These are phyloP conservation scores for Dinochytrium kinnereticum DNA, from an alignment of 371 early-diverging fungal genomes.

Conservation along the genomic window DNA sequence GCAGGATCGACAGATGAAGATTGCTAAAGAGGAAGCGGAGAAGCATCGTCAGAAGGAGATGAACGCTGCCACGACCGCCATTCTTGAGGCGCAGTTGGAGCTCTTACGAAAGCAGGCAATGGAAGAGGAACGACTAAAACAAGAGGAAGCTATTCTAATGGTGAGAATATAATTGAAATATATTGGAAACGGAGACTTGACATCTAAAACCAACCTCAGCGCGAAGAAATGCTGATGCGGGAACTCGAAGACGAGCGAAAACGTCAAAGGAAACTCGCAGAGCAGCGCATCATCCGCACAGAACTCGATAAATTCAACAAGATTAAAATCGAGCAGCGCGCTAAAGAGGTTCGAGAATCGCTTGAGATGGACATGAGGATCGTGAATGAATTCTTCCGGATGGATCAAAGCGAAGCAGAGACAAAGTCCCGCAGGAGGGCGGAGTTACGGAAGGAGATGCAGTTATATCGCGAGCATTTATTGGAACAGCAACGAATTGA, in stretches of 20 bases:
- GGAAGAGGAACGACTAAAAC: conserved; percentile 49
- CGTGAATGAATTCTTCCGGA: conserved; percentile 46
- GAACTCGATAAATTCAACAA: conserved; percentile 55
- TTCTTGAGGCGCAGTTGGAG: conserved; percentile 47
- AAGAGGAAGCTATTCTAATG: conserved; percentile 54
- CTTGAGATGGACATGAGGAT: conserved; percentile 52
- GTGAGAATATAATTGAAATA: conserved; percentile 29
- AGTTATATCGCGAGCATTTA: conserved; percentile 50
- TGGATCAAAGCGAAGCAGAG: conserved; percentile 48
- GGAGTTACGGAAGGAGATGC: conserved; percentile 52
- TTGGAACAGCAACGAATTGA: conserved; percentile 44
- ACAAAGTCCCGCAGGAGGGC: conserved; percentile 32
- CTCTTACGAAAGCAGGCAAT: conserved; percentile 39
- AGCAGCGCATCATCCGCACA: conserved; percentile 44
- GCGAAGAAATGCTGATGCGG: conserved; percentile 47
- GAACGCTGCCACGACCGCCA: conserved; percentile 42
- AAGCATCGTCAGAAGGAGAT: conserved; percentile 25
- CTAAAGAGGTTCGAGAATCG: conserved; percentile 41
- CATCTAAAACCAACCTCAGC: conserved; percentile 28
- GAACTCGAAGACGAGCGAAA: conserved; percentile 48
- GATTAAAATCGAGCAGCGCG: conserved; percentile 40
- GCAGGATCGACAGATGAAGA: conserved; percentile 52
- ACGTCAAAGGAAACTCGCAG: conserved; percentile 40
- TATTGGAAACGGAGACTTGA: too few relatives aligned
- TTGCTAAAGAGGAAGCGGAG: conserved; percentile 52